These are phyloP conservation scores for Coemansia furcata DNA, from an alignment of 192 early-diverging fungal species.

Conservation along the genomic window DNA sequence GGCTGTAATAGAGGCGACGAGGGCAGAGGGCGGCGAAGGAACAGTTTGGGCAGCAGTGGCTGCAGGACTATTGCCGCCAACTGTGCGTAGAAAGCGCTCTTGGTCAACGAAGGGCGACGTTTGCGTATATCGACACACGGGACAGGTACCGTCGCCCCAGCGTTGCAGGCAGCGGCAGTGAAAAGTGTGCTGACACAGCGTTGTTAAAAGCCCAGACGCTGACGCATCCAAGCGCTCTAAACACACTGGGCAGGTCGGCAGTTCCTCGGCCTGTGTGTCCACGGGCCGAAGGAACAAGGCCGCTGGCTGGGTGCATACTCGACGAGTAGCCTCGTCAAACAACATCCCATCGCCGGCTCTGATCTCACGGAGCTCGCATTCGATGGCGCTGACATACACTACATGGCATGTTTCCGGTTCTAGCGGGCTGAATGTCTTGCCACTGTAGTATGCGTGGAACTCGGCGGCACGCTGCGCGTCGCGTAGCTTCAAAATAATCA, in stretches of 20 bases:
- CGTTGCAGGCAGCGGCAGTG: conserved; percentile 88
- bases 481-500: conserved; percentile 84
- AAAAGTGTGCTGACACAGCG: conserved; percentile 94
- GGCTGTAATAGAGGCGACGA: neutral
- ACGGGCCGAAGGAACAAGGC: conserved; percentile 28
- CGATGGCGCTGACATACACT: conserved; percentile 73
- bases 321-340: neutral
- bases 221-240: conserved; percentile 91
- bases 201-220: conserved; percentile 86
- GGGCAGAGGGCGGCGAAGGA: neutral
- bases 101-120: conserved; percentile 41
- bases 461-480: conserved; percentile 54
- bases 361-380: conserved; percentile 60
- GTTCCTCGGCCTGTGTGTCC: conserved; percentile 48
- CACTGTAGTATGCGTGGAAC: conserved; percentile 81
- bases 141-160: conserved; percentile 92
- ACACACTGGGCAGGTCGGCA: conserved; percentile 96
- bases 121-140: conserved; percentile 86
- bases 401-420: conserved; percentile 84
- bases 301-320: conserved; percentile 12
- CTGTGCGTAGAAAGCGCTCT: conserved; percentile 21
- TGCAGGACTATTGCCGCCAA: conserved; percentile 14
- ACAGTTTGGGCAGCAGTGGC: neutral
- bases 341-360: conserved; percentile 5
- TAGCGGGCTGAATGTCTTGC: conserved; percentile 78